These are phyloP conservation scores for Phytophthora pseudosyringae DNA, from an alignment of 352 stramenopile species.

Conservation along the genomic window DNA sequence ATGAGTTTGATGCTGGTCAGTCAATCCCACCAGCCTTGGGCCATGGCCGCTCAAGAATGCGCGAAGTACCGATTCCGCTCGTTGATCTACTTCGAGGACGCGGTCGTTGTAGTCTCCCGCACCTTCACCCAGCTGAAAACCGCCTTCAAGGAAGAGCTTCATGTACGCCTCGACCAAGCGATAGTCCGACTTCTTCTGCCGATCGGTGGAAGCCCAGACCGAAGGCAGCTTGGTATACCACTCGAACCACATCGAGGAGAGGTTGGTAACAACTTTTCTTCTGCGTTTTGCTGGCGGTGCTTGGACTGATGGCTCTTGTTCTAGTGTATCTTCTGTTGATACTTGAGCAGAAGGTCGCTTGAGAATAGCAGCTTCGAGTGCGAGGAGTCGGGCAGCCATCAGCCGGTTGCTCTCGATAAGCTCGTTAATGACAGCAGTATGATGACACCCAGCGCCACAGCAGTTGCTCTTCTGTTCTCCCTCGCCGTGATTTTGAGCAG, in stretches of 20 bases:
- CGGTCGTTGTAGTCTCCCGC: slow-evolving; percentile 12
- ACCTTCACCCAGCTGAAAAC: slow-evolving; percentile 7
- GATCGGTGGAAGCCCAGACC: slow-evolving; percentile 7
- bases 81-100: slow-evolving; percentile 9
- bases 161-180: slow-evolving; percentile 25
- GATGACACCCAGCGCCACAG: not conserved
- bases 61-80: too few species aligned
- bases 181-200: slow-evolving; percentile 31
- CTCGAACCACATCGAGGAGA: slow-evolving; percentile 15
- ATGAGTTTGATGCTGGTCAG: too few species aligned
- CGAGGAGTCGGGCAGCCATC: not conserved
- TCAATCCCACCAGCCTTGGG: too few species aligned
- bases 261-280: slow-evolving; percentile 6
- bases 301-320: not conserved
- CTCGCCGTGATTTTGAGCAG: not conserved
- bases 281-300: not conserved
- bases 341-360: not conserved
- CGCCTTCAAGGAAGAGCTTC: slow-evolving; percentile 23
- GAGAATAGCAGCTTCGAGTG: not conserved
- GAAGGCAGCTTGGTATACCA: too few species aligned
- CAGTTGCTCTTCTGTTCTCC: not conserved
- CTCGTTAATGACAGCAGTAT: not conserved
- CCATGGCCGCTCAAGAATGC: too few species aligned
- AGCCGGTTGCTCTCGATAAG: not conserved
- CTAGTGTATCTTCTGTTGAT: not conserved